Percentiles rank a stretch among this genome's conserved stretches.
Evolutionary conservation across 768 basidiomycete genomes (phyloP).

Genomic region (Tulasnella sp.): DNA sequence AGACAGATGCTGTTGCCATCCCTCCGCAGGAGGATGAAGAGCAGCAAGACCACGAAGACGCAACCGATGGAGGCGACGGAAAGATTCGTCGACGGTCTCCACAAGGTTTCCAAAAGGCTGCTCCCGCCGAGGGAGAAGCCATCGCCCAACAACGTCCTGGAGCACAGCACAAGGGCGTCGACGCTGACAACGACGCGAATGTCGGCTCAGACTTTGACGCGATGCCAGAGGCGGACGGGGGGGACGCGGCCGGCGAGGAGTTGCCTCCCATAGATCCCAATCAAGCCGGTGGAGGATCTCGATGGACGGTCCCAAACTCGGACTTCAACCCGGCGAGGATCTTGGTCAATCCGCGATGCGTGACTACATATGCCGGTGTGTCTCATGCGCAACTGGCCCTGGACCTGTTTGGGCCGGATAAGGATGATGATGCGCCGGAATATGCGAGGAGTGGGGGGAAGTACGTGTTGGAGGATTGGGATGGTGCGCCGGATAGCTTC

Average conservation of each 20-base stretch:
- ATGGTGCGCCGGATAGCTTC: conserved; percentile 92
- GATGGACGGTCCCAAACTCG: conserved; percentile 63
- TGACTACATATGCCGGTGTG: conserved; percentile 96
- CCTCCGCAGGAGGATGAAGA: background rate
- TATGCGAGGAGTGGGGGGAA: conserved; percentile 35
- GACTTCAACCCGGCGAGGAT: conserved; percentile 84
- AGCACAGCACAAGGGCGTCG: conserved; percentile 9
- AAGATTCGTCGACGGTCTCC: background rate
- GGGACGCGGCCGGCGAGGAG: conserved; percentile 25
- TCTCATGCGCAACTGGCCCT: conserved; percentile 92
- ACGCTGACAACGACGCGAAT: conserved; percentile 60
- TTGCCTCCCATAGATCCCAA: conserved; percentile 21
- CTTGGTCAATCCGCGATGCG: conserved; percentile 89
- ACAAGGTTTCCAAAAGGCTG: conserved; percentile 2
- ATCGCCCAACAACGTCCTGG: background rate
- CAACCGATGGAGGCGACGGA: background rate
- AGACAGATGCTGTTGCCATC: background rate
- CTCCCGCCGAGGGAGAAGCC: conserved; percentile 7
- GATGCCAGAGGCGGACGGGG: conserved; percentile 61
- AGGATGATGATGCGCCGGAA: conserved; percentile 43
- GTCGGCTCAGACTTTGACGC: conserved; percentile 83
- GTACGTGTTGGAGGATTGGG: conserved; percentile 90
- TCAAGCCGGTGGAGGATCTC: conserved; percentile 23
- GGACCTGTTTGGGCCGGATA: conserved; percentile 69
- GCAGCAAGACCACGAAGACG: conserved; percentile 8